A percentile compares a stretch with the other conserved stretches of the same genome.
These are phyloP conservation scores for Bipolaris sorokiniana DNA, from an alignment of 2,329 filamentous ascomycete genomes.

Conservation along the genomic window DNA sequence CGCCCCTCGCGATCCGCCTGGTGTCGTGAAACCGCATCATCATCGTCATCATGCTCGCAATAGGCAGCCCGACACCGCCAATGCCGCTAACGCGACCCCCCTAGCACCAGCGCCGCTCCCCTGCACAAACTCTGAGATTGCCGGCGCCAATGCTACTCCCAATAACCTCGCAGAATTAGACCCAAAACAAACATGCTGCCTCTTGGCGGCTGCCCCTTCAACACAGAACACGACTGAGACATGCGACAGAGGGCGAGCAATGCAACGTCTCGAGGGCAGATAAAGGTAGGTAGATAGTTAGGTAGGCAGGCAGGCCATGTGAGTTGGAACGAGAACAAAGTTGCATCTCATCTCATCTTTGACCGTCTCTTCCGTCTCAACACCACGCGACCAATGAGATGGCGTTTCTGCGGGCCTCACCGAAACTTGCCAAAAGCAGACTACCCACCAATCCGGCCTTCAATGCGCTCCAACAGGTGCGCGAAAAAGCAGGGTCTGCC, in stretches of 20 bases:
- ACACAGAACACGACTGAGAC: slow-evolving; percentile 1
- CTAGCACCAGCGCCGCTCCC: slow-evolving; percentile 14
- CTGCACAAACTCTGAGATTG: slow-evolving; percentile 32
- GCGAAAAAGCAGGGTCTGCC: neutral
- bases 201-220: slow-evolving; percentile 28
- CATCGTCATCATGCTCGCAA: neutral
- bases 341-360: neutral
- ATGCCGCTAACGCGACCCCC: slow-evolving; percentile 16
- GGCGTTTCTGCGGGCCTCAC: neutral
- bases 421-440: neutral
- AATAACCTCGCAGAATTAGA: slow-evolving; percentile 30
- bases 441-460: neutral
- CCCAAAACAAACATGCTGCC: slow-evolving; percentile 24
- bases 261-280: slow-evolving; percentile 11
- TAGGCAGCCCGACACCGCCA: slow-evolving; percentile 23
- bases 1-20: neutral
- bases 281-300: neutral
- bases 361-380: neutral
- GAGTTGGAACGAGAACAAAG: neutral
- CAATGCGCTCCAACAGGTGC: neutral
- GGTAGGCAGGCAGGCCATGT: neutral
- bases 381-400: neutral
- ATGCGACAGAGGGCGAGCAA: slow-evolving; percentile 17
- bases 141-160: slow-evolving; percentile 9
- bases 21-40: neutral